phyloP scores from a whole-genome alignment of 1,284 basidiomycete species.

The Stereum hirsutum region DNA sequence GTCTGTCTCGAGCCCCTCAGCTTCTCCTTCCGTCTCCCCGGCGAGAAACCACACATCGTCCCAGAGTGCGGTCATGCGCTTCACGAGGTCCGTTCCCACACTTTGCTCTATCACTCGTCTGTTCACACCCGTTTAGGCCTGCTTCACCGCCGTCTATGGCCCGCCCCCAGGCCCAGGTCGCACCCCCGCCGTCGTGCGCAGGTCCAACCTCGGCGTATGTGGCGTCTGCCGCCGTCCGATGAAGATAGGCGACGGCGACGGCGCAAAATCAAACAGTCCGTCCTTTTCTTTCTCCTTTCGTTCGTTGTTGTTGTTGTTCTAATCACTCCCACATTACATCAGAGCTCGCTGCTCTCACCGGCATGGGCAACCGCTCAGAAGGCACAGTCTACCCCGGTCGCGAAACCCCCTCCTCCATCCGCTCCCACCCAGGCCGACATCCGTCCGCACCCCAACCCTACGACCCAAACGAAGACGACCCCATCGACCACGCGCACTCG shows the following conservation, averaged over 20 bases:
- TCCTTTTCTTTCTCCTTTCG: slow-evolving; percentile 14
- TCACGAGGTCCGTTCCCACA: slow-evolving; percentile 63
- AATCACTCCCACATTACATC: slow-evolving; percentile 5
- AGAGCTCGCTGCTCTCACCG: slow-evolving; percentile 87
- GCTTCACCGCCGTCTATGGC: slow-evolving; percentile 94
- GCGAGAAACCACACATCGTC: slow-evolving; percentile 94
- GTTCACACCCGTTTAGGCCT: slow-evolving; percentile 59
- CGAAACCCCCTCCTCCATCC: slow-evolving; percentile 38
- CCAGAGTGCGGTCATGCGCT: slow-evolving; percentile 97
- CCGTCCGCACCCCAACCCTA: slow-evolving; percentile 23
- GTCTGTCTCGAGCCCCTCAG: slow-evolving; percentile 87
- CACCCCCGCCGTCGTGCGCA: slow-evolving; percentile 44
- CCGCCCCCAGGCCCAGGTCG: slow-evolving; percentile 59
- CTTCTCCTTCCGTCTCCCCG: slow-evolving; percentile 79
- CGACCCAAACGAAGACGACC: slow-evolving; percentile 75
- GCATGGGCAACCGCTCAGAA: slow-evolving; percentile 62
- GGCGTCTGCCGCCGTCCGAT: slow-evolving; percentile 94
- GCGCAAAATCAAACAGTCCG: slow-evolving; percentile 82
- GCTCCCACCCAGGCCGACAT: slow-evolving; percentile 22
- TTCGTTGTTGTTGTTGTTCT: background rate
- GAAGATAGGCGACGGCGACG: slow-evolving; percentile 79
- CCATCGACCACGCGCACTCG: slow-evolving; percentile 51
- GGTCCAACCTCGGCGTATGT: slow-evolving; percentile 85
- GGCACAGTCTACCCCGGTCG: slow-evolving; percentile 58
- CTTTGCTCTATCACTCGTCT: slow-evolving; percentile 2